Base-by-base conservation (phyloP, 495 filamentous ascomycete genomes). In the Penicillium atrosanguineum region DNA sequence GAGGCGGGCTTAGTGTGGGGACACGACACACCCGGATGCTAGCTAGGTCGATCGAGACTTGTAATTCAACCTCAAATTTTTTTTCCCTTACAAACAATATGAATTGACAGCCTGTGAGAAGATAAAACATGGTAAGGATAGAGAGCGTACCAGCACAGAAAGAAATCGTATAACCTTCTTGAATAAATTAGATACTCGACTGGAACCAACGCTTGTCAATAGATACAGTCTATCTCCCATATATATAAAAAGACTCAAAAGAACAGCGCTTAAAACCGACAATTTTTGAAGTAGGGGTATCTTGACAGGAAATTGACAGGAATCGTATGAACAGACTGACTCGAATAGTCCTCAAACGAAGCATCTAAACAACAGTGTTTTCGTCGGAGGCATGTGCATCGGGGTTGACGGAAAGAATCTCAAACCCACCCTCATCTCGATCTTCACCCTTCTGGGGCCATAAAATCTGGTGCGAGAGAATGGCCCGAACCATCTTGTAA, bases 391-490 rank as follows among this genome's bases (percentile, higher is more conserved):
- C 26, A 31, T 56, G 36, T 6, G 46, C 46, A 29, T 52, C 64
- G 29, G 71, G 63, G 14, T 69, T 68, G 19, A 74, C 55, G 18
- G 47, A 50, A 29, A 64, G 61, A 16, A 77, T 71, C 28, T 72
- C 69, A 63, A 83, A 87, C 0, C 83, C 83, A 52, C 81, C 83
- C 50, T 86, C 83, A 37, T 80, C 78, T 48, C 80, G 71, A 64
- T 86, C 80, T 52, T 87, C 86, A 20, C 85, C 83, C 55, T 82
- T 84, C 63, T 87, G 81, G 3, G 87, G 87, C 87, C 87, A 90
- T 4, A 91, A 65, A 18, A 90, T 77, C 56, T 90, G 78, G 55
- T 76, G 82, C 40, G 73, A 60, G 48, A 79, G 63, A 34, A 95
- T 76, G 18, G 88, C 87, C 1, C 82, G 69, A 46, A 90, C 50